Evolutionary conservation across 345 rosid species (phyloP).

Genomic region (Physaria fendleri): DNA sequence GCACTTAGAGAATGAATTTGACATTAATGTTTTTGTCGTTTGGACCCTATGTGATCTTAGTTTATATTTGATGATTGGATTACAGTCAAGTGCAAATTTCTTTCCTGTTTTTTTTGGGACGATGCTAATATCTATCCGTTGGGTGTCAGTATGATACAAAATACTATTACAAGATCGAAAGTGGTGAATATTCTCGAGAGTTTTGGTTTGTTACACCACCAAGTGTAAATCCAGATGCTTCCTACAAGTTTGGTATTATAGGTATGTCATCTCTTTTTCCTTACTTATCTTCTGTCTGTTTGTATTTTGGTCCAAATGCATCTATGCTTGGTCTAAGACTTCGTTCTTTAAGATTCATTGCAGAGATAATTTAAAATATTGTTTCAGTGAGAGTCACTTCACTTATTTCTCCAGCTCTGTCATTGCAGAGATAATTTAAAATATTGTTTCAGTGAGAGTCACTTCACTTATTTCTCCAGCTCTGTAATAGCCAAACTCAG

Average conservation of each 20-base stretch:
- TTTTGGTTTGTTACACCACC: slow-evolving; percentile 96
- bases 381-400: background rate
- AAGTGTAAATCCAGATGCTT: slow-evolving; percentile 56
- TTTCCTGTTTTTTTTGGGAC: background rate
- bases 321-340: background rate
- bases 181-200: slow-evolving; percentile 60
- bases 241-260: slow-evolving; percentile 89
- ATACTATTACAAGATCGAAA: slow-evolving; percentile 77
- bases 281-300: background rate
- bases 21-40: background rate
- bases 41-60: background rate
- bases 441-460: background rate
- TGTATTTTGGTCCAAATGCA: background rate
- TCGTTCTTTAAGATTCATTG: background rate
- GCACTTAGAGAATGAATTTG: too few relatives aligned
- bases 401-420: background rate
- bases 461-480: background rate
- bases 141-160: slow-evolving; percentile 63
- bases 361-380: background rate
- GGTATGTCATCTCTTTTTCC: slow-evolving; percentile 40
- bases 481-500: background rate
- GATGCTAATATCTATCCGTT: background rate
- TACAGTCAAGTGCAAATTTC: background rate
- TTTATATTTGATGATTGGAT: background rate
- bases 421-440: too few relatives aligned